These are phyloP conservation scores for Calonectria ilicicola DNA, from an alignment of 2,329 filamentous ascomycete species.

Conservation along the genomic window DNA sequence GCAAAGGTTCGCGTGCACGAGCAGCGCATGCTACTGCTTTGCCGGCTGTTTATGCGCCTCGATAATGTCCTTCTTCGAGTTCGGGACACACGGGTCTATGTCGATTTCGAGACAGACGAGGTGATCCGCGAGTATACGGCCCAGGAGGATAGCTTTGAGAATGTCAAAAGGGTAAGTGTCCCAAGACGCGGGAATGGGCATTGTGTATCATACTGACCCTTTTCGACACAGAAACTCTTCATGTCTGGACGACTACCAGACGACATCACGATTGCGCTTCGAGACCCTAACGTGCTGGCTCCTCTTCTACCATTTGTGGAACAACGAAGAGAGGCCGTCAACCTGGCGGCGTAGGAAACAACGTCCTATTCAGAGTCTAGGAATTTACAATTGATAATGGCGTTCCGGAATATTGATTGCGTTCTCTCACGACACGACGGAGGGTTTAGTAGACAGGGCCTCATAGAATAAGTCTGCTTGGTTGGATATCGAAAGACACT, in stretches of 20 bases:
- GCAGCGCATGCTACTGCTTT: slow-evolving; percentile 84
- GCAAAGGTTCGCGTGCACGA: slow-evolving; percentile 96
- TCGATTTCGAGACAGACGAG: slow-evolving; percentile 84
- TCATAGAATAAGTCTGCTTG: slow-evolving; percentile 29
- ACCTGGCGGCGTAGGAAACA: slow-evolving; percentile 23
- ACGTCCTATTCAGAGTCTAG: neutral
- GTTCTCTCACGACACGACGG: slow-evolving; percentile 17
- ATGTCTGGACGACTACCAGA: slow-evolving; percentile 69
- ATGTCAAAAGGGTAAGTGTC: slow-evolving; percentile 77
- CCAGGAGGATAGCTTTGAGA: slow-evolving; percentile 85
- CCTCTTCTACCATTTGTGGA: slow-evolving; percentile 79
- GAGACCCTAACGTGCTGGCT: slow-evolving; percentile 83
- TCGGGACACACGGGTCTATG: slow-evolving; percentile 89
- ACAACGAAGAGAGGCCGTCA: slow-evolving; percentile 67
- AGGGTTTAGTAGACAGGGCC: slow-evolving; percentile 15
- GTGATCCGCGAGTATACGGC: slow-evolving; percentile 91
- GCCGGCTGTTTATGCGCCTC: slow-evolving; percentile 90
- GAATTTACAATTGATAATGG: slow-evolving; percentile 18
- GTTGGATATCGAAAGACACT: slow-evolving; percentile 35
- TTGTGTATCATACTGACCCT: neutral
- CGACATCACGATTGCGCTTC: slow-evolving; percentile 80
- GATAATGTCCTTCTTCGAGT: slow-evolving; percentile 91
- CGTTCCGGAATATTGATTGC: slow-evolving; percentile 32
- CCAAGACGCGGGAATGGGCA: neutral
- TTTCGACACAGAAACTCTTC: slow-evolving; percentile 56